Conservation (phyloP, 2,329 filamentous ascomycete genomes). For the Pestalotiopsis sp. region DNA sequence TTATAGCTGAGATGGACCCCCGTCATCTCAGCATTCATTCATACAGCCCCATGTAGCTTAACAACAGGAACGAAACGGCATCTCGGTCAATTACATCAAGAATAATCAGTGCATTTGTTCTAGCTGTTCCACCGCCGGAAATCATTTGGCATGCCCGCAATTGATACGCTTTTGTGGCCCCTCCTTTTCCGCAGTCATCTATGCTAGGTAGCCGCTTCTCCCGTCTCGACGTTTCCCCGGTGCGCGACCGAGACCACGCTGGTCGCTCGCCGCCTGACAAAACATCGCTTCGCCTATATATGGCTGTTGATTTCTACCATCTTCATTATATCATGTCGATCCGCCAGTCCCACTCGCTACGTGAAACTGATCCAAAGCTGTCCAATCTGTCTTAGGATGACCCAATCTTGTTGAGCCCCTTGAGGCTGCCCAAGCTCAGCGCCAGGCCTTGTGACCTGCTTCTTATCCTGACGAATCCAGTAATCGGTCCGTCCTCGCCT, state of each 20-base stretch:
- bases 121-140: slow-evolving; percentile 2
- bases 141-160: neutral
- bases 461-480: slow-evolving; percentile 96
- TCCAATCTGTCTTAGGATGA: slow-evolving; percentile 8
- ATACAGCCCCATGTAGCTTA: too few relatives aligned
- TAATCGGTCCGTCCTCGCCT: slow-evolving; percentile 91
- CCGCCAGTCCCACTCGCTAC: neutral
- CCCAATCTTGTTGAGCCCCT: slow-evolving; percentile 86
- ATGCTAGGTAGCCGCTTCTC: neutral
- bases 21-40: too few relatives aligned
- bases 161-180: slow-evolving; percentile 6
- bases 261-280: neutral
- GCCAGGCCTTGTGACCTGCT: slow-evolving; percentile 95
- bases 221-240: neutral
- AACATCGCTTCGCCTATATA: slow-evolving; percentile 2
- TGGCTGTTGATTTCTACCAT: slow-evolving; percentile 4
- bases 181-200: slow-evolving; percentile 8
- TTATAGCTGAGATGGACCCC: too few relatives aligned
- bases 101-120: slow-evolving; percentile 5
- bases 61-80: neutral
- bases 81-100: neutral
- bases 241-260: neutral
- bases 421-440: slow-evolving; percentile 89
- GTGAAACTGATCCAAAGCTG: neutral
- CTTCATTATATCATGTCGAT: slow-evolving; percentile 8